phyloP scores from a whole-genome alignment of 352 stramenopile genomes.

The Globisporangium lucens region DNA sequence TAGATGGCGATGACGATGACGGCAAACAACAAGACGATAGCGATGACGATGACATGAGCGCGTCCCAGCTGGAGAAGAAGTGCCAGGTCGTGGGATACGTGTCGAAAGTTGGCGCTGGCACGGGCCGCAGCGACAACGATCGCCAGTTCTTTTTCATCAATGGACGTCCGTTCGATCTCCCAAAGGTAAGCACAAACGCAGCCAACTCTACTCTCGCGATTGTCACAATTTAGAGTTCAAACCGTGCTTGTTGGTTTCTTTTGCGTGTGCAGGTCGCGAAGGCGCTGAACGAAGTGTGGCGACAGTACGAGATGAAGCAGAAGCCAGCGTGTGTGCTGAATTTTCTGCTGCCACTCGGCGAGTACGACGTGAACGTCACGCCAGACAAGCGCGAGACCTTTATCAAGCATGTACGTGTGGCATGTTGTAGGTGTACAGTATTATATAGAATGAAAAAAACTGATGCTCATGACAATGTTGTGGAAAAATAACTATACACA shows the following conservation, averaged over 20 bases:
- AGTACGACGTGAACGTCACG: constrained; percentile 97
- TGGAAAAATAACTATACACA: neutral
- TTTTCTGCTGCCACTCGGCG: constrained; percentile 82
- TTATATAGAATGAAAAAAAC: neutral
- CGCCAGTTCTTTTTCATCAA: constrained; percentile 97
- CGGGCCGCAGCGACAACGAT: constrained; percentile 83
- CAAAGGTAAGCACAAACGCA: constrained; percentile 34
- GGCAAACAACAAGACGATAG: constrained; percentile 21
- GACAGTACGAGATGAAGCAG: constrained; percentile 87
- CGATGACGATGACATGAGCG: constrained; percentile 20
- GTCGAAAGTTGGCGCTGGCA: constrained; percentile 62
- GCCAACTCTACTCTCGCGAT: neutral
- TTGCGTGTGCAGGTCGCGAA: constrained; percentile 35
- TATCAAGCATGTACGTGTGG: constrained; percentile 51
- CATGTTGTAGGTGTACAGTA: neutral
- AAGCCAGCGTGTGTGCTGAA: constrained; percentile 94
- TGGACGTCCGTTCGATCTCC: constrained; percentile 92
- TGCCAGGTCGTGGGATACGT: constrained; percentile 65
- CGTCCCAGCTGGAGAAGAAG: constrained; percentile 19
- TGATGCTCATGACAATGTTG: neutral
- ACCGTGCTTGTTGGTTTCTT: neutral
- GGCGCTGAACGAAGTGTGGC: constrained; percentile 90
- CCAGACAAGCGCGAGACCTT: constrained; percentile 97
- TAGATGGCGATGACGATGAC: constrained; percentile 13
- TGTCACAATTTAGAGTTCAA: neutral